Conservation (phyloP, 805 yeast genomes). For the Barnettozyma sp. region DNA sequence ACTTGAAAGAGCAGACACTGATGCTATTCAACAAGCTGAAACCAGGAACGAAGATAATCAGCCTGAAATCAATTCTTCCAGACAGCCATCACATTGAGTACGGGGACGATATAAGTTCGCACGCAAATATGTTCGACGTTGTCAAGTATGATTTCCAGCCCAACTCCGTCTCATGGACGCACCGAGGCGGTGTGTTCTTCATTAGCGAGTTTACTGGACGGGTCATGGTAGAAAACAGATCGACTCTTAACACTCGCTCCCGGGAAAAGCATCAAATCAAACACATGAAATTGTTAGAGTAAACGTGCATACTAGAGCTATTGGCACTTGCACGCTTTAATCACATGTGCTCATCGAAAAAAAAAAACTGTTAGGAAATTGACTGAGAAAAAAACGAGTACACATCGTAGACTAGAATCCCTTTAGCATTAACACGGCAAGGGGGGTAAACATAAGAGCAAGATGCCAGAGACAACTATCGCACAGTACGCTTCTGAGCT, state of each 20-base stretch:
- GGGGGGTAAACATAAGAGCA: no score
- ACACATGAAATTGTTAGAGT: constrained; percentile 7
- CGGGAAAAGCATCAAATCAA: constrained; percentile 16
- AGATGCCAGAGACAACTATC: no score
- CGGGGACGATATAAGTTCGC: constrained; percentile 40
- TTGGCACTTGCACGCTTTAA: no score
- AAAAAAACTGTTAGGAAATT: no score
- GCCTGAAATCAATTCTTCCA: constrained; percentile 73
- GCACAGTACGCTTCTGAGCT: constrained; percentile 36
- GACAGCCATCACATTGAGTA: constrained; percentile 58
- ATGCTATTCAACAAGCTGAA: constrained; percentile 54
- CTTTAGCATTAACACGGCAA: no score
- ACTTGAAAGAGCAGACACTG: constrained; percentile 61
- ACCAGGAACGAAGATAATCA: constrained; percentile 72
- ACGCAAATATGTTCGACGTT: constrained; percentile 60
- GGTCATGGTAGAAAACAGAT: constrained; percentile 30
- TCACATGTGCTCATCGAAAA: no score
- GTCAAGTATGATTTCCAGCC: constrained; percentile 56
- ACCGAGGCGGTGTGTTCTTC: constrained; percentile 68
- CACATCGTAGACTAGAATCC: no score
- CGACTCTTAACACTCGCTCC: constrained; percentile 20
- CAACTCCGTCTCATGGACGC: constrained; percentile 85
- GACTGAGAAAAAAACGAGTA: no score
- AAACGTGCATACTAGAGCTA: no score
- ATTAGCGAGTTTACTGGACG: constrained; percentile 40